Percentiles rank a stretch among this genome's conserved stretches.
These are phyloP conservation scores for Epichloe baconii DNA, from an alignment of 2,329 filamentous ascomycete species.

Conservation along the genomic window DNA sequence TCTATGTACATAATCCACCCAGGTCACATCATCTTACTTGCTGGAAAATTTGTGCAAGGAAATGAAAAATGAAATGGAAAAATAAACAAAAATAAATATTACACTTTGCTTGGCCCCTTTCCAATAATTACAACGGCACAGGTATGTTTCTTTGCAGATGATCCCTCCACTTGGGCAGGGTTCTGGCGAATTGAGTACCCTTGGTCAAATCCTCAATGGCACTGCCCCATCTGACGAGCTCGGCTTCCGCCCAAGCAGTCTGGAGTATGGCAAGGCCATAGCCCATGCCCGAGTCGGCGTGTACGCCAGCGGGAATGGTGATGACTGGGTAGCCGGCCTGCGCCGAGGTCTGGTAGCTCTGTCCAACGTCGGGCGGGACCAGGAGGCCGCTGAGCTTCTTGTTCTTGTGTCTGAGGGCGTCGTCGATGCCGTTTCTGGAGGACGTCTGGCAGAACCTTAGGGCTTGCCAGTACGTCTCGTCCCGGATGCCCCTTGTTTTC, in stretches of 20 bases:
- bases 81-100: no score
- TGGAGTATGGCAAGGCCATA: constrained; percentile 46
- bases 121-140: constrained; percentile 13
- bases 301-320: constrained; percentile 51
- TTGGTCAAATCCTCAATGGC: constrained; percentile 46
- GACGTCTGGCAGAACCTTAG: constrained; percentile 46
- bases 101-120: no score
- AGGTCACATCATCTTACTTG: no score
- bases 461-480: constrained; percentile 56
- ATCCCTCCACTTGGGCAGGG: constrained; percentile 37
- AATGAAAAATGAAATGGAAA: no score
- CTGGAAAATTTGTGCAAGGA: no score
- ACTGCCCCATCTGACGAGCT: constrained; percentile 46
- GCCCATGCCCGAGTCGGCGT: constrained; percentile 42
- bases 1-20: no score
- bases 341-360: constrained; percentile 56
- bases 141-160: constrained; percentile 35
- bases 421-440: constrained; percentile 55
- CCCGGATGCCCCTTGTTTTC: constrained; percentile 43
- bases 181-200: constrained; percentile 32
- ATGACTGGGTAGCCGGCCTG: constrained; percentile 66
- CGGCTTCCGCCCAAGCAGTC: constrained; percentile 47
- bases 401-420: constrained; percentile 39
- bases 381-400: constrained; percentile 47
- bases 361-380: constrained; percentile 54